phyloP scores from a whole-genome alignment of 805 yeast genomes.

The Saccharomycopsis babjevae region DNA sequence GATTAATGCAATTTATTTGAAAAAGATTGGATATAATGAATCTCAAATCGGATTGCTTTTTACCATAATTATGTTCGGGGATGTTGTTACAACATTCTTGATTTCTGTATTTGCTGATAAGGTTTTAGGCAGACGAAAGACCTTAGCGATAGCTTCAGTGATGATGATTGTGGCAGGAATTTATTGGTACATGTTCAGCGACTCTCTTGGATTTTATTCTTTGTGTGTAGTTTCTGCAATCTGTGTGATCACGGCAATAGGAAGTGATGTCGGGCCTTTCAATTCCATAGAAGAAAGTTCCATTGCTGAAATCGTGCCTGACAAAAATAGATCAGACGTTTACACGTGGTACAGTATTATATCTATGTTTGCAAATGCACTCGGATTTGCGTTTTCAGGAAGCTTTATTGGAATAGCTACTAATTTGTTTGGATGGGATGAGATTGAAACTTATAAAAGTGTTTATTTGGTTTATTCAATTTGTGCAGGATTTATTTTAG shows the following conservation, averaged over 20 bases:
- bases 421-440: not conserved
- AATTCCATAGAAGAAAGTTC: not conserved
- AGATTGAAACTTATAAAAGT: not conserved
- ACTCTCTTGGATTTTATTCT: not conserved
- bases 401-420: not conserved
- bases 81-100: not conserved
- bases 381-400: not conserved
- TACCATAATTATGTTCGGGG: not conserved
- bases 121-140: not conserved
- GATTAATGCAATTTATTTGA: not conserved
- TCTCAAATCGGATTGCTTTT: not conserved
- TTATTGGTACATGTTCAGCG: not conserved
- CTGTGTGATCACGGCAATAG: not conserved
- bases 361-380: not conserved
- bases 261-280: not conserved
- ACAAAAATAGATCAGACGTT: not conserved
- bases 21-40: not conserved
- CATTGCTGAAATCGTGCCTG: not conserved
- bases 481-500: not conserved
- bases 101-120: not conserved
- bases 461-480: not conserved
- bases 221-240: not conserved
- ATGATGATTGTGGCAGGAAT: not conserved
- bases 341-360: not conserved
- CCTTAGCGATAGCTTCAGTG: not conserved